Base-by-base conservation (phyloP, 139 green algal species). In the Micractinium sp. region DNA sequence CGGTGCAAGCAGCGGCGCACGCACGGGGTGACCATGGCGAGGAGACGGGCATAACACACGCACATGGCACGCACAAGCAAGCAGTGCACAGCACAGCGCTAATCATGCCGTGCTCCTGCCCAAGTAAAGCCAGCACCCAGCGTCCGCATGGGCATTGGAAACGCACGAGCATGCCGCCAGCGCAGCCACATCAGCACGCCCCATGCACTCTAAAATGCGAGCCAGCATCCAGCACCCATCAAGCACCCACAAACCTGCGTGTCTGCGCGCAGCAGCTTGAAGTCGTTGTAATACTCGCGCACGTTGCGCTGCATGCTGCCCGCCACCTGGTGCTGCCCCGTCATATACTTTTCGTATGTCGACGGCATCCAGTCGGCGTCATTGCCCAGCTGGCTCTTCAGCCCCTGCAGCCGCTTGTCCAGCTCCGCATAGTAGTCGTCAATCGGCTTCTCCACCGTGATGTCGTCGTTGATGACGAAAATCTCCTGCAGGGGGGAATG, bases 291-390 rank as follows among this genome's bases (percentile, higher is more conserved):
- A 69, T 90, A 90, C 87, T 90, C 87, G 19, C 86, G 77, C 86
- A 90, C 86, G 20, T 85, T 90, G 61, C 86, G 77, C 86, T 90
- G 86, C 63, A 90, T 39, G 23, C 38, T 67, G 66, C 77, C 88
- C 33, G 82, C 61, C 47, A 88, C 88, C 67, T 81, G 80, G 47
- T 81, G 82, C 47, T 81, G 69, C 25, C 69, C 56, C 1, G 61
- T 81, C 71, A 91, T 84, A 63, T 91, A 91, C 71, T 91, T 91
- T 14, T 91, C 88, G 31, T 91, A 91, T 2, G 88, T 91, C 33
- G 71, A 81, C 2, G 88, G 88, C 77, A 91, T 81, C 74, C 77
- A 89, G 47, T 87, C 88, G 31, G 85, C 79, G 25, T 87, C 80
- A 0, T 47, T n/a, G 38, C 88, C 85, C 0, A 89, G 77, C 81